Conservation (phyloP, 192 early-diverging fungal genomes). For the Umbelopsis sp. region DNA sequence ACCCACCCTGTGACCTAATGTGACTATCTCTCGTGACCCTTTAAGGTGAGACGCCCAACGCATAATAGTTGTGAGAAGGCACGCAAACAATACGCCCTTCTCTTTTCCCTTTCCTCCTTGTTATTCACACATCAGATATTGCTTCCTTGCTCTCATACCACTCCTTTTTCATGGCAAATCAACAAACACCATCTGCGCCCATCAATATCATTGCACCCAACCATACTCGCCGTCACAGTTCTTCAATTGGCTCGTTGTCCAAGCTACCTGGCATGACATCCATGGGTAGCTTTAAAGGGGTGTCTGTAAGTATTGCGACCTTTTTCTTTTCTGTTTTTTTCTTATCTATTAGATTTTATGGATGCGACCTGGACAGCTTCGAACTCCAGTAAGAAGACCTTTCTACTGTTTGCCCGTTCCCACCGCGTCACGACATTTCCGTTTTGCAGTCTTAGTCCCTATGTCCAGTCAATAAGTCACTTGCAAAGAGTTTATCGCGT, state of each 20-base stretch:
- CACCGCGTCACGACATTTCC: too few relatives aligned
- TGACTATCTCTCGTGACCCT: slow-evolving; percentile 5
- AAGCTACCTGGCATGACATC: background rate
- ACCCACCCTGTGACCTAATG: background rate
- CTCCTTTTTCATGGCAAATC: background rate
- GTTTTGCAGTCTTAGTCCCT: too few relatives aligned
- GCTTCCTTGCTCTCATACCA: background rate
- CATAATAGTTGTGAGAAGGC: background rate
- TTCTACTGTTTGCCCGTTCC: too few relatives aligned
- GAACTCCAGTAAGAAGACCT: too few relatives aligned
- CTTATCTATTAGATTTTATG: background rate
- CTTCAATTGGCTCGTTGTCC: background rate
- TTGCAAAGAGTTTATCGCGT: too few relatives aligned
- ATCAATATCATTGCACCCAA: background rate
- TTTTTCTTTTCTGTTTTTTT: slow-evolving; percentile 4
- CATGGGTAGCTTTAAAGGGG: background rate
- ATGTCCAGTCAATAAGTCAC: too few relatives aligned
- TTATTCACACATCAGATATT: too few relatives aligned
- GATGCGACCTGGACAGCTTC: too few relatives aligned
- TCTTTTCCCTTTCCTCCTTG: background rate
- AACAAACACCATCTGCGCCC: background rate
- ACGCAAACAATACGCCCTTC: background rate
- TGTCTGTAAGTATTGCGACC: slow-evolving; percentile 17
- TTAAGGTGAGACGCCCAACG: background rate
- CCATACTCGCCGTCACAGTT: slow-evolving; percentile 4